A percentile compares a stretch with the other conserved stretches of the same genome.
Conservation (phyloP, 768 basidiomycete genomes). For the Agaricus sinodeliciosus region DNA sequence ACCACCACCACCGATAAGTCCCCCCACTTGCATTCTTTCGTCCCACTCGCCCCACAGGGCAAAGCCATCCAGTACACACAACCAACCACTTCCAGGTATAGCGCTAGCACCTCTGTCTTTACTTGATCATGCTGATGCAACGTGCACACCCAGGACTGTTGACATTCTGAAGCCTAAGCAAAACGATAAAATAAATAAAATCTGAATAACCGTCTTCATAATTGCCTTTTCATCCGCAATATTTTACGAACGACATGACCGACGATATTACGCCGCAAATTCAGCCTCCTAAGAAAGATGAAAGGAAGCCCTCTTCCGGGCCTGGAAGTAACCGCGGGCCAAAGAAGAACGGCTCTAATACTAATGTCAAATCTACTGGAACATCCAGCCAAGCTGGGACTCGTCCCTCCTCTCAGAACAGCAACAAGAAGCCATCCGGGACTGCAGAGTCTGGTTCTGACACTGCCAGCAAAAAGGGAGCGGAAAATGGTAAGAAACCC, state of each 20-base stretch:
- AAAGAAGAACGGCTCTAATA: slow-evolving; percentile 52
- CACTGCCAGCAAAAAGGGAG: slow-evolving; percentile 52
- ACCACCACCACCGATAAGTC: slow-evolving; percentile 36
- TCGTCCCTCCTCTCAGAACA: slow-evolving; percentile 58
- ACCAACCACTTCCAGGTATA: slow-evolving; percentile 36
- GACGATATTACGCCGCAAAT: slow-evolving; percentile 65
- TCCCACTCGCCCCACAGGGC: slow-evolving; percentile 89
- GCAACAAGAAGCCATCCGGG: slow-evolving; percentile 53
- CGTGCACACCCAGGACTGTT: slow-evolving; percentile 13
- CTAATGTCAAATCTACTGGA: slow-evolving; percentile 35
- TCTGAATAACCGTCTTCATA: slow-evolving; percentile 16
- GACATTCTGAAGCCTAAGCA: slow-evolving; percentile 23
- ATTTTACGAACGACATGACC: slow-evolving; percentile 84
- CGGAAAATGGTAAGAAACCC: slow-evolving; percentile 47
- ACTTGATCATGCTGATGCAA: slow-evolving; percentile 9
- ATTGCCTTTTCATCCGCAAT: slow-evolving; percentile 36
- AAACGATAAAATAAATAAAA: slow-evolving; percentile 39
- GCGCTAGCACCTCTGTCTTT: neutral
- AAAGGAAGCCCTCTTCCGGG: slow-evolving; percentile 51
- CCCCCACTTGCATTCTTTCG: slow-evolving; percentile 43
- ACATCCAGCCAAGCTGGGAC: slow-evolving; percentile 36
- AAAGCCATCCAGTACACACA: slow-evolving; percentile 55
- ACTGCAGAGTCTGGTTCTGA: slow-evolving; percentile 68
- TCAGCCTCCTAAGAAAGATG: slow-evolving; percentile 61
- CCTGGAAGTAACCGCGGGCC: slow-evolving; percentile 46